A percentile compares a stretch with the other conserved stretches of the same genome.
These are phyloP conservation scores for Elsinoe necatrix DNA, from an alignment of 2,329 filamentous ascomycete species.

Conservation along the genomic window DNA sequence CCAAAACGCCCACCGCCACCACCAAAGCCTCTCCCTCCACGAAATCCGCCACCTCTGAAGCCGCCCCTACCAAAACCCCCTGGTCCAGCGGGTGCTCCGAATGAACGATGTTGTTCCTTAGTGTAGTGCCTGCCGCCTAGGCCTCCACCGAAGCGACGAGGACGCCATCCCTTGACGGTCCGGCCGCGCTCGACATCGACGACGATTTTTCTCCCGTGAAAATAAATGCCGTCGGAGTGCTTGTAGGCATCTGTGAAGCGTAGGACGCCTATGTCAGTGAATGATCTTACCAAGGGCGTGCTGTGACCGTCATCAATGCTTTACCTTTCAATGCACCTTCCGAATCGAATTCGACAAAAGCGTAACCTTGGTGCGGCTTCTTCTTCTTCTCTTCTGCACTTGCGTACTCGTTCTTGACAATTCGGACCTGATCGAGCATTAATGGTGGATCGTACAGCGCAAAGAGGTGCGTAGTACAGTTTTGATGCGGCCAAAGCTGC, in stretches of 20 bases:
- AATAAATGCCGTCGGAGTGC: conserved; percentile 76
- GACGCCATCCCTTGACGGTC: conserved; percentile 89
- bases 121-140: conserved; percentile 90
- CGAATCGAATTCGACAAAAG: conserved; percentile 92
- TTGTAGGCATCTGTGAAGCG: conserved; percentile 76
- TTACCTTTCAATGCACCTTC: conserved; percentile 99
- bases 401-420: conserved; percentile 58
- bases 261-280: conserved; percentile 28
- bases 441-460: conserved; percentile 15
- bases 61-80: conserved; percentile 45
- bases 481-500: conserved; percentile 28
- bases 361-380: conserved; percentile 78
- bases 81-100: conserved; percentile 48
- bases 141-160: conserved; percentile 82
- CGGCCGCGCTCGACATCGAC: conserved; percentile 95
- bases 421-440: conserved; percentile 59
- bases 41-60: conserved; percentile 38
- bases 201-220: conserved; percentile 84
- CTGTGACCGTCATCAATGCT: conserved; percentile 17
- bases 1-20: conserved; percentile 31
- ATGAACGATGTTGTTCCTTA: conserved; percentile 60
- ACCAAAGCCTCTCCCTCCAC: conserved; percentile 41
- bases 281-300: conserved; percentile 53
- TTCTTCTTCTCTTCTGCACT: conserved; percentile 42
- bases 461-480: conserved; percentile 11